phyloP scores from a whole-genome alignment of 768 basidiomycete genomes.

The Ephemerocybe angulata region DNA sequence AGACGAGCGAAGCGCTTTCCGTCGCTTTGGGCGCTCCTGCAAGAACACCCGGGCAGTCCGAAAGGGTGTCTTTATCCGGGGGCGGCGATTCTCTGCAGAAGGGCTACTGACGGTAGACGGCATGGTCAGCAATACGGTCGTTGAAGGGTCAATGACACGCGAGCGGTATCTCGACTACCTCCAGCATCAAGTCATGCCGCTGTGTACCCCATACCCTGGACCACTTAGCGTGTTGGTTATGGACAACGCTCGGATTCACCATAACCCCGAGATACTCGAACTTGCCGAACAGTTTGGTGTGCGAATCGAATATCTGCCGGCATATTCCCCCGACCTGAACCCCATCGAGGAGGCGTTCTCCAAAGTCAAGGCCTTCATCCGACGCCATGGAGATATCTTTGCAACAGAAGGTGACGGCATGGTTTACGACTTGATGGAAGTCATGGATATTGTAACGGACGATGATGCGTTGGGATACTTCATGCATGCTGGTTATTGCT shows the following conservation, averaged over 20 bases:
- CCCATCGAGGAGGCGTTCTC: slow-evolving; percentile 40
- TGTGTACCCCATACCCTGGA: slow-evolving; percentile 23
- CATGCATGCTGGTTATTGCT: neutral
- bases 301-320: slow-evolving; percentile 28
- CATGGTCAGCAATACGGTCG: slow-evolving; percentile 22
- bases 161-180: slow-evolving; percentile 22
- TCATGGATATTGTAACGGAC: slow-evolving; percentile 2
- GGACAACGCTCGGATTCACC: slow-evolving; percentile 33
- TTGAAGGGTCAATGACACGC: slow-evolving; percentile 27
- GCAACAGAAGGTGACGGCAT: neutral
- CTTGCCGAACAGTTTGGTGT: slow-evolving; percentile 15
- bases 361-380: slow-evolving; percentile 30
- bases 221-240: slow-evolving; percentile 27
- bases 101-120: slow-evolving; percentile 29
- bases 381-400: slow-evolving; percentile 14
- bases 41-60: slow-evolving; percentile 21
- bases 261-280: slow-evolving; percentile 24
- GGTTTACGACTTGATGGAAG: slow-evolving; percentile 1
- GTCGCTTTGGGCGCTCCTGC: slow-evolving; percentile 17
- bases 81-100: slow-evolving; percentile 19
- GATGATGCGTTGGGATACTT: neutral
- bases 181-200: slow-evolving; percentile 20
- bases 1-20: slow-evolving; percentile 20
- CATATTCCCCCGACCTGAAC: slow-evolving; percentile 39
- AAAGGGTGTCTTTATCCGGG: slow-evolving; percentile 26